A percentile compares a stretch with the other conserved stretches of the same genome.
Conservation (phyloP, 2,329 filamentous ascomycete species). For the Paramyrothecium sp. region DNA sequence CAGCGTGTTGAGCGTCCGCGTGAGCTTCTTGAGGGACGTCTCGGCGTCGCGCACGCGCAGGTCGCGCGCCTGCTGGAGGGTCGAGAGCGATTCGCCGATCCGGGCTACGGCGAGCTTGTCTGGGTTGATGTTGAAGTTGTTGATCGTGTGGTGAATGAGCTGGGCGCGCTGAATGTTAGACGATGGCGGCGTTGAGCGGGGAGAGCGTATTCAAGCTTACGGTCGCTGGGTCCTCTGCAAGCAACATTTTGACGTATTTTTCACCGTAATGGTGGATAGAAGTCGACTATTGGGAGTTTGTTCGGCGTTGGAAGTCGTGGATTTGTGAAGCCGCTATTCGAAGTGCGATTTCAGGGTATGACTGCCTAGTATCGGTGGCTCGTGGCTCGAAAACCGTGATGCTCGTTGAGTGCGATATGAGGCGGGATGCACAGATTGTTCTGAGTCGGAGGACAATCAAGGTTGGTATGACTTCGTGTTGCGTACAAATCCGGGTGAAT, state of each 20-base stretch:
- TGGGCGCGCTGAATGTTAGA: conserved; percentile 28
- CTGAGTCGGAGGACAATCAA: too few relatives aligned
- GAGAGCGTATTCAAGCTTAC: conserved; percentile 48
- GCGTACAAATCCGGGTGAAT: too few relatives aligned
- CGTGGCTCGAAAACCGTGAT: too few relatives aligned
- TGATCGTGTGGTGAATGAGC: conserved; percentile 88
- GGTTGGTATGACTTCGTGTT: too few relatives aligned
- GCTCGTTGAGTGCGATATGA: too few relatives aligned
- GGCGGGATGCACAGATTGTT: too few relatives aligned
- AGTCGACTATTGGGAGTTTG: not conserved
- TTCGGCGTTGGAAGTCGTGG: too few relatives aligned
- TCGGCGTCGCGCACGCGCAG: conserved; percentile 72
- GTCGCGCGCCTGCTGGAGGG: conserved; percentile 80
- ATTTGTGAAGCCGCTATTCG: too few relatives aligned
- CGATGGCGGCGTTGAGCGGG: not conserved
- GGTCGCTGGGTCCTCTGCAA: conserved; percentile 88
- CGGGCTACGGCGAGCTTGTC: conserved; percentile 83
- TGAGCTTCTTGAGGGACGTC: conserved; percentile 66
- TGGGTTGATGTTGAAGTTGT: conserved; percentile 91
- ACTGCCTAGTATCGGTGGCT: too few relatives aligned
- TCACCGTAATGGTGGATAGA: not conserved
- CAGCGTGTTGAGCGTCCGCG: conserved; percentile 73
- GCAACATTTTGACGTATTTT: conserved; percentile 66
- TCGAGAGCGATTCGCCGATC: conserved; percentile 78
- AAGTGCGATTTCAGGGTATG: too few relatives aligned